Evolutionary conservation across 2,329 filamentous ascomycete genomes (phyloP).

Genomic region (Pestalotiopsis sp.): DNA sequence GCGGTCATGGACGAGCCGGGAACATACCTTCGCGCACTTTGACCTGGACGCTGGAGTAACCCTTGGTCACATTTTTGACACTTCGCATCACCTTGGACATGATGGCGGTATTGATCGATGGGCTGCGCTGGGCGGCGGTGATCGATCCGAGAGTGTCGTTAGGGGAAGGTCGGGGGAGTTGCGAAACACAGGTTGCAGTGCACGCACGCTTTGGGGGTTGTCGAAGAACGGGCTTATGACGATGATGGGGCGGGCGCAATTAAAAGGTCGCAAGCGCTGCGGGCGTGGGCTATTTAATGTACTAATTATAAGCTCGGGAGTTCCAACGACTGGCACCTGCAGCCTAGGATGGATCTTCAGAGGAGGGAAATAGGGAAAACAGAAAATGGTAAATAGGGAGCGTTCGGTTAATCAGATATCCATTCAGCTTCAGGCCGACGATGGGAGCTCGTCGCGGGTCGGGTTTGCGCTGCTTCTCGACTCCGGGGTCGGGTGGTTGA

Average conservation of each 20-base stretch:
- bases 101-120: constrained; percentile 31
- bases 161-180: constrained; percentile 6
- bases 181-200: not conserved
- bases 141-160: not conserved
- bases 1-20: not conserved
- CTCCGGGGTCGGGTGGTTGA: not conserved
- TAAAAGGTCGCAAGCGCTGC: constrained; percentile 20
- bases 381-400: not conserved
- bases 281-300: not conserved
- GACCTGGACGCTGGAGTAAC: constrained; percentile 93
- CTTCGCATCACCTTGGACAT: constrained; percentile 98
- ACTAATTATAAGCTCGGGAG: not conserved
- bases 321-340: not conserved
- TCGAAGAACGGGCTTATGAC: constrained; percentile 11
- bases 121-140: constrained; percentile 11
- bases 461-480: not conserved
- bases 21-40: constrained; percentile 91
- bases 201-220: constrained; percentile 5
- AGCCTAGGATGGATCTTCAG: not conserved
- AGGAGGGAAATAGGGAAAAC: not conserved
- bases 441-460: not conserved
- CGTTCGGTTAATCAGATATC: not conserved
- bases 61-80: constrained; percentile 99
- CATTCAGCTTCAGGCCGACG: not conserved
- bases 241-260: constrained; percentile 21